These are phyloP conservation scores for Coniochaeta sp. DNA, from an alignment of 2,329 filamentous ascomycete species.

Conservation along the genomic window DNA sequence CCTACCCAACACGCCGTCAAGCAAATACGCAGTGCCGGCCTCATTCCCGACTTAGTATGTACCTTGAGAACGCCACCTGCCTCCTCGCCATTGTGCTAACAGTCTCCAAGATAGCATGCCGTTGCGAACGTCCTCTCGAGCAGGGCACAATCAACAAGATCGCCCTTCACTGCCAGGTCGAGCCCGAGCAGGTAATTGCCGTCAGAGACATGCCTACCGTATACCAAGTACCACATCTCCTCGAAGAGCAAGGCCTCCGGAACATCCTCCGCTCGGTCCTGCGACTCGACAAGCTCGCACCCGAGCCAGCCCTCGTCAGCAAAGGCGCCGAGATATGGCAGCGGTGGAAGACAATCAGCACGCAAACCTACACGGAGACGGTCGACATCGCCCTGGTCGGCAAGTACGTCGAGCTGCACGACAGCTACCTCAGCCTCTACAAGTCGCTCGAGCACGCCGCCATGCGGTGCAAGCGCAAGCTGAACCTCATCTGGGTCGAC, in stretches of 20 bases:
- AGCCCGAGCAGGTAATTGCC: conserved; percentile 76
- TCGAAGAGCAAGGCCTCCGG: conserved; percentile 73
- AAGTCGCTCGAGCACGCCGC: conserved; percentile 88
- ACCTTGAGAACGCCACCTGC: neutral
- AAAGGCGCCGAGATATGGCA: conserved; percentile 68
- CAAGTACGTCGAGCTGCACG: conserved; percentile 80
- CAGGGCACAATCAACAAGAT: conserved; percentile 76
- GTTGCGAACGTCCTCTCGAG: conserved; percentile 72
- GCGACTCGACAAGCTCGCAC: conserved; percentile 49
- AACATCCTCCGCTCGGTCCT: conserved; percentile 58
- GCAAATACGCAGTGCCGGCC: conserved; percentile 72
- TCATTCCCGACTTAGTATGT: conserved; percentile 60
- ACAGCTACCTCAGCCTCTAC: conserved; percentile 69
- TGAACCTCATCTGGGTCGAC: conserved; percentile 80
- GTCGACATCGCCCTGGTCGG: conserved; percentile 84
- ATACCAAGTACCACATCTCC: conserved; percentile 91
- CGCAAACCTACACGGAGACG: conserved; percentile 58
- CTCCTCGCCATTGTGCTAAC: conserved; percentile 10
- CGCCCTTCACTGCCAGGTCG: conserved; percentile 81
- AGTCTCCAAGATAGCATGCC: conserved; percentile 69
- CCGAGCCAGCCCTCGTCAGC: conserved; percentile 44
- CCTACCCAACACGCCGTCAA: conserved; percentile 89
- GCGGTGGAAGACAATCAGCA: conserved; percentile 64
- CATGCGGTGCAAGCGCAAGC: conserved; percentile 74
- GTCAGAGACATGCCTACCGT: conserved; percentile 85